These are phyloP conservation scores for Colletotrichum sojae DNA, from an alignment of 2,329 filamentous ascomycete species.

Conservation along the genomic window DNA sequence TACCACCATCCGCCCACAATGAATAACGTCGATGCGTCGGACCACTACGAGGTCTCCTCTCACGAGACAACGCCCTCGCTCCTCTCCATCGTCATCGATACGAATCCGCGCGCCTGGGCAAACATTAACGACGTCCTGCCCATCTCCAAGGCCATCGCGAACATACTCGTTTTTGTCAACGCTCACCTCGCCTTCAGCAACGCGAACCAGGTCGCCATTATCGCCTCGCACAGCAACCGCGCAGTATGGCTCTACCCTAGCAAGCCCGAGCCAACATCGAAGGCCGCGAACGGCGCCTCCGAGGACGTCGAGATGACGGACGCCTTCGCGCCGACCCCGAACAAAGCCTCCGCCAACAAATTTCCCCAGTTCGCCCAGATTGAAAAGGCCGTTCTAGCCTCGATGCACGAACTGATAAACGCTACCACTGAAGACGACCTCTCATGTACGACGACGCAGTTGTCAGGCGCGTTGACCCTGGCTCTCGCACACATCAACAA, in stretches of 20 bases:
- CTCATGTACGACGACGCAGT: constrained; percentile 83
- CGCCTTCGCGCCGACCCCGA: constrained; percentile 50
- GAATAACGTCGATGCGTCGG: constrained; percentile 71
- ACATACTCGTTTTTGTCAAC: constrained; percentile 96
- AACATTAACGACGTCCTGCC: constrained; percentile 81
- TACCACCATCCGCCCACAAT: constrained; percentile 53
- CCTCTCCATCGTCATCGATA: constrained; percentile 92
- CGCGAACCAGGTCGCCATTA: constrained; percentile 90
- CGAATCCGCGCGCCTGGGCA: constrained; percentile 95
- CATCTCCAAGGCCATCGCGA: constrained; percentile 86
- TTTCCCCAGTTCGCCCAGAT: constrained; percentile 93
- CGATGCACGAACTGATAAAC: constrained; percentile 80
- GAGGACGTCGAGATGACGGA: constrained; percentile 73
- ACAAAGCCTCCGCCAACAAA: constrained; percentile 79
- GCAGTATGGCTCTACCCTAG: constrained; percentile 91
- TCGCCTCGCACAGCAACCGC: constrained; percentile 89
- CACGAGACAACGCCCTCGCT: constrained; percentile 80
- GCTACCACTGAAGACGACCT: constrained; percentile 77
- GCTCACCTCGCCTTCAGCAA: constrained; percentile 95
- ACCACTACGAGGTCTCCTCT: constrained; percentile 70
- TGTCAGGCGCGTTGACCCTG: constrained; percentile 91
- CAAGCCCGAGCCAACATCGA: constrained; percentile 47
- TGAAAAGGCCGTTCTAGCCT: constrained; percentile 83
- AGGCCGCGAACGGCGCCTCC: constrained; percentile 48
- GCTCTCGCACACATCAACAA: constrained; percentile 94